Base-by-base conservation (phyloP, 495 filamentous ascomycete species). In the Xylaria palmicola region DNA sequence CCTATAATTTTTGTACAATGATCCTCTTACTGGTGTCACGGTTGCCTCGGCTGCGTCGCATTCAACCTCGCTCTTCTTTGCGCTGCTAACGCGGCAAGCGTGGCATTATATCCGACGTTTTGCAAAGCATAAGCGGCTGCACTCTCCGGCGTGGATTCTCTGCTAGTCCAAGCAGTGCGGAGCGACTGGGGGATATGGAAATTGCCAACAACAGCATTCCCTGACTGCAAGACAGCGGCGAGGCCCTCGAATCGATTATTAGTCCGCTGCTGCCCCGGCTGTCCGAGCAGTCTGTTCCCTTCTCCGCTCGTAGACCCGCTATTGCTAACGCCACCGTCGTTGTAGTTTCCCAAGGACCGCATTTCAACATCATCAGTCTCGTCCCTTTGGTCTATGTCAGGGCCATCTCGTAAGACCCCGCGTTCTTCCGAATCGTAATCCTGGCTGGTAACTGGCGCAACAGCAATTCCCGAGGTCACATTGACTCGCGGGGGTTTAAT, bases 361-460 rank as follows among this genome's bases (percentile, higher is more conserved):
- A 86, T 71, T 62, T 88, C 86, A 41, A 83, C 78, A 56, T 77
- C 80, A 0, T 74, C 68, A 8, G 66, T 66, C 19, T 74, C 76
- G 39, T 76, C 76, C 20, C 69, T 64, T 7, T 70, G 67, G 34
- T 77, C 77, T 20, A 69, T 66, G 8, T 69, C 67, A 15, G 71
- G 66, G 27, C 68, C 75, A 61, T 78, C 75, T 61, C 87, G 79
- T 24, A 85, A 70, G 22, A 93, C 74, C 3, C 91, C 90, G n/a
- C 88, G 83, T 71, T 95, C 91, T 72, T 96, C 92, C 1, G 88
- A 81, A 72, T 95, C 91, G 66, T 86, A 81, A 65, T 93, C 89
- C 68, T 93, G 90, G 3, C 50, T 60, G 24, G 69, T 70, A 22
- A 69, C 44, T 13, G 61, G 48, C 4, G 55, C 56, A 17, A 62